Evolutionary conservation across 1,284 basidiomycete species (phyloP).

Genomic region (Ustilago vetiveriae): DNA sequence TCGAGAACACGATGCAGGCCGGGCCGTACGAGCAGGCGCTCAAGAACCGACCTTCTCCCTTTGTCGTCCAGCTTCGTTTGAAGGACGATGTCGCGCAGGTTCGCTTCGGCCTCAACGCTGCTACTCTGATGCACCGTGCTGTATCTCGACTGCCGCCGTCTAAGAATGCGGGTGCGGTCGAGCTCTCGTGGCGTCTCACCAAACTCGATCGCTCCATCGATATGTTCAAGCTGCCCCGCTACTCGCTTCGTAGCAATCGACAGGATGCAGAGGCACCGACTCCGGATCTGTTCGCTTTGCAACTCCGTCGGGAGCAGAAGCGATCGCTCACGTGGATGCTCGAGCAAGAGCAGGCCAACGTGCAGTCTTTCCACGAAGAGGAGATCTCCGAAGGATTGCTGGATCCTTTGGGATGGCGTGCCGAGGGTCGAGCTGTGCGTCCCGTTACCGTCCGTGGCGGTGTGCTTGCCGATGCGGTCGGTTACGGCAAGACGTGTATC

Average conservation of each 20-base stretch:
- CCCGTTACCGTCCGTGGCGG: slow-evolving; percentile 82
- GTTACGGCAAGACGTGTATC: slow-evolving; percentile 96
- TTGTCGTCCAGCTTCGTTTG: slow-evolving; percentile 85
- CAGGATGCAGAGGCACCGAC: slow-evolving; percentile 78
- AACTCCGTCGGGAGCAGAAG: slow-evolving; percentile 82
- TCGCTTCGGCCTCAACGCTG: slow-evolving; percentile 85
- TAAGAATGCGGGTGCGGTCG: slow-evolving; percentile 62
- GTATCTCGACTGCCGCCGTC: slow-evolving; percentile 77
- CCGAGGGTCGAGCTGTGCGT: slow-evolving; percentile 86
- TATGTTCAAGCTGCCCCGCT: slow-evolving; percentile 70
- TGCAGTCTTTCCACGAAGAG: slow-evolving; percentile 82
- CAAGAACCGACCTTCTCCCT: slow-evolving; percentile 85
- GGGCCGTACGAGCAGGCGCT: slow-evolving; percentile 72
- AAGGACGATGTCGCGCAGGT: slow-evolving; percentile 75
- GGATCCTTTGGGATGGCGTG: slow-evolving; percentile 87
- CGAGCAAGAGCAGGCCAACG: slow-evolving; percentile 73
- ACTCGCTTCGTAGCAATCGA: slow-evolving; percentile 81
- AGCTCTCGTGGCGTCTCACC: slow-evolving; percentile 81
- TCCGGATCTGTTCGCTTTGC: slow-evolving; percentile 76
- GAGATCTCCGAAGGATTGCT: slow-evolving; percentile 90
- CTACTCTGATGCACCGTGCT: slow-evolving; percentile 87
- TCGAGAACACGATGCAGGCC: slow-evolving; percentile 56
- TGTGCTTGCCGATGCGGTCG: slow-evolving; percentile 93
- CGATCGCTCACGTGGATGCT: slow-evolving; percentile 95
- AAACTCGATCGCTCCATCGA: slow-evolving; percentile 76